Evolutionary conservation across 805 yeast species (phyloP).

Genomic region (Starmerella floris): DNA sequence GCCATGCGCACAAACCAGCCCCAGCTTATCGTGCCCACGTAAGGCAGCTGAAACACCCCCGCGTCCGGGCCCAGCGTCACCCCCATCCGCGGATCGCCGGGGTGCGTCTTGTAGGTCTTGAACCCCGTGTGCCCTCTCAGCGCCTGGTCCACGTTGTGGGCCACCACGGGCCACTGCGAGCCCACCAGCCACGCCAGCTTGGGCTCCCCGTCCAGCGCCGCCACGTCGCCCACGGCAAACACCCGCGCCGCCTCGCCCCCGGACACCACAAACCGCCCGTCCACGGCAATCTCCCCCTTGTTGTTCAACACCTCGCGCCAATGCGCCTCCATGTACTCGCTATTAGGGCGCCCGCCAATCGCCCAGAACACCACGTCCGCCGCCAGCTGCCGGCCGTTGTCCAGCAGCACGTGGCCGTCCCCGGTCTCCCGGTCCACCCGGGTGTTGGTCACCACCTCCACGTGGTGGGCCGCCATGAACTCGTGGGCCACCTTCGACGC

Average conservation of each 20-base stretch:
- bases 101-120: not conserved
- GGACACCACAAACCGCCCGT: not conserved
- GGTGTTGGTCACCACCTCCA: not conserved
- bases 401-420: not conserved
- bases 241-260: not conserved
- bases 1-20: constrained; percentile 4
- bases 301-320: constrained; percentile 4
- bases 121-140: not conserved
- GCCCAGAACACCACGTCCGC: constrained; percentile 4
- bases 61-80: constrained; percentile 4
- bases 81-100: constrained; percentile 6
- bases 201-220: constrained; percentile 4
- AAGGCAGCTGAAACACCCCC: constrained; percentile 6
- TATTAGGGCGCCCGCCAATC: constrained; percentile 3
- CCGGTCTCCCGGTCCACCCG: not conserved
- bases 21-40: constrained; percentile 5
- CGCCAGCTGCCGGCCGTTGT: not conserved
- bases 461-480: not conserved
- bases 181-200: constrained; percentile 8
- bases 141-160: not conserved
- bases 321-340: constrained; percentile 3
- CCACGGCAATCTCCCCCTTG: constrained; percentile 2
- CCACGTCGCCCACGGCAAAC: constrained; percentile 8
- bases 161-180: not conserved
- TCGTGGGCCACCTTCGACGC: constrained; percentile 1